phyloP scores from a whole-genome alignment of 2,329 filamentous ascomycete species.

The Thyridium curvatum region DNA sequence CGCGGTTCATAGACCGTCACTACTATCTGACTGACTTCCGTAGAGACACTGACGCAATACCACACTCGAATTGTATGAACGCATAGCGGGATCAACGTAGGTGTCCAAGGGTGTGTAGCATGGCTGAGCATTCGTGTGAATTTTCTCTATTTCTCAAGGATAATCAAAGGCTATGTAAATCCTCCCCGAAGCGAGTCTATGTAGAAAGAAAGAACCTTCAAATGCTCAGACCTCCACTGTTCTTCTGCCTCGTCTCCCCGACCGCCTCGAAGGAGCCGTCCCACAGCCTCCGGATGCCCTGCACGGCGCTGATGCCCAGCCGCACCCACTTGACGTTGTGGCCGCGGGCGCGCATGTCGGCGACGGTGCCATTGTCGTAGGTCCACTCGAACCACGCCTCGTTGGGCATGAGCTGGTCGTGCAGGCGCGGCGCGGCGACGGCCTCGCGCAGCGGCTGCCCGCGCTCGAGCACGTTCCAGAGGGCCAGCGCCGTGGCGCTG shows the following conservation, averaged over 20 bases:
- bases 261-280: conserved; percentile 73
- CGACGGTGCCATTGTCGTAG: conserved; percentile 65
- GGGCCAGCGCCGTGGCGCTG: conserved; percentile 71
- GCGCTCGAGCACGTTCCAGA: conserved; percentile 68
- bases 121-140: not conserved
- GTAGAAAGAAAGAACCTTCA: conserved; percentile 18
- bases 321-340: conserved; percentile 72
- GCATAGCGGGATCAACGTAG: too few relatives aligned
- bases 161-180: not conserved
- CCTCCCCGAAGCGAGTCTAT: not conserved
- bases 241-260: conserved; percentile 72
- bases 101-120: not conserved
- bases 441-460: conserved; percentile 55
- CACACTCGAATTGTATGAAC: too few relatives aligned
- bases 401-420: conserved; percentile 76
- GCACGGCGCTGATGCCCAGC: conserved; percentile 61
- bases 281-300: conserved; percentile 58
- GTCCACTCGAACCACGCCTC: conserved; percentile 62
- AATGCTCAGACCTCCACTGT: conserved; percentile 60
- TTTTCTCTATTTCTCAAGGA: not conserved
- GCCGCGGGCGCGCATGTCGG: conserved; percentile 57
- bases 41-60: too few relatives aligned
- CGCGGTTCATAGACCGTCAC: too few relatives aligned
- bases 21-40: too few relatives aligned
- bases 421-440: conserved; percentile 62